A percentile compares a stretch with the other conserved stretches of the same genome.
Conservation (phyloP, 306 rosid genomes). For the Corylus heterophylla region DNA sequence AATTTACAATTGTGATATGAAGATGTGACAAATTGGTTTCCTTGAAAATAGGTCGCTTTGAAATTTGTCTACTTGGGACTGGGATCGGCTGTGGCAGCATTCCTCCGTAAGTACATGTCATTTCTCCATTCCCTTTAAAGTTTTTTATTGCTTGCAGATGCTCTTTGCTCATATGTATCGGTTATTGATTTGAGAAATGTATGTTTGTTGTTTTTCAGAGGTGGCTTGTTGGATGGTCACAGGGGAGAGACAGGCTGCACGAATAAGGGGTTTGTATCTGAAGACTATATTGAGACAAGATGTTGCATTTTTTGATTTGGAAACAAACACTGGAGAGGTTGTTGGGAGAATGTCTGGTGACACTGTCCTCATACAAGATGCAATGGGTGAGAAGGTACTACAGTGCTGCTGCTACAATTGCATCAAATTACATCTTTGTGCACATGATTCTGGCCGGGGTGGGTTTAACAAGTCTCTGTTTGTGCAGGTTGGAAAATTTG, state of each 20-base stretch:
- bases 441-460: background rate
- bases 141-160: background rate
- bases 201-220: slow-evolving; percentile 20
- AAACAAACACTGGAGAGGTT: slow-evolving; percentile 27
- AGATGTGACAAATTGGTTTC: background rate
- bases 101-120: slow-evolving; percentile 24
- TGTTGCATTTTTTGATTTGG: slow-evolving; percentile 24
- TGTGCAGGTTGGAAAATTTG: slow-evolving; percentile 67
- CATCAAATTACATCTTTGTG: background rate
- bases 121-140: background rate
- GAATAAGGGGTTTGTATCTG: slow-evolving; percentile 33
- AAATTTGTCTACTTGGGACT: slow-evolving; percentile 23
- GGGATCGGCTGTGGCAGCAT: slow-evolving; percentile 14
- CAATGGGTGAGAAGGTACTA: slow-evolving; percentile 35
- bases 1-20: background rate
- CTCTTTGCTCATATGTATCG: background rate
- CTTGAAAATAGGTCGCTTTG: slow-evolving; percentile 4
- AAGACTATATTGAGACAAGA: slow-evolving; percentile 39
- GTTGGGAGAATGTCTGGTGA: slow-evolving; percentile 31
- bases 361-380: slow-evolving; percentile 31
- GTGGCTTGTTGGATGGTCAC: slow-evolving; percentile 48
- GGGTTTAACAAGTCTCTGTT: background rate
- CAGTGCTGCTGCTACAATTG: background rate
- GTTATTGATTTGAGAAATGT: background rate
- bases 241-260: slow-evolving; percentile 39